A percentile compares a stretch with the other conserved stretches of the same genome.
phyloP scores from a whole-genome alignment of 139 green algal genomes.

The Haematococcus lacustris region DNA sequence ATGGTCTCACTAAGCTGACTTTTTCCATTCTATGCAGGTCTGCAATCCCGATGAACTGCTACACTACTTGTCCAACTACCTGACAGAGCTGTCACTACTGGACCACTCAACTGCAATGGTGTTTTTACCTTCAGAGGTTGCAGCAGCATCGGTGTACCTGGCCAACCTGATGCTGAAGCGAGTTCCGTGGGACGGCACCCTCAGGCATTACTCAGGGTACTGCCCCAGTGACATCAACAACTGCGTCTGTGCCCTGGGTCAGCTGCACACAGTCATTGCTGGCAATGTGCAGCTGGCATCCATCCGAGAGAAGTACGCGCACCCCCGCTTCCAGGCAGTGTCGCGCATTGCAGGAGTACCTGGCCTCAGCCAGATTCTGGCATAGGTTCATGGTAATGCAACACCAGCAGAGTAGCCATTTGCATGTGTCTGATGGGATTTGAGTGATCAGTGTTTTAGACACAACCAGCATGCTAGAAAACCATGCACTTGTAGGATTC shows the following conservation, averaged over 20 bases:
- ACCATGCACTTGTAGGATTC: too few relatives aligned
- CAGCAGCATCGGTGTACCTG: slow-evolving; percentile 71
- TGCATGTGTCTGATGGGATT: too few relatives aligned
- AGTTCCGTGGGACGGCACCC: slow-evolving; percentile 23
- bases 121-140: slow-evolving; percentile 74
- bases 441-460: too few relatives aligned
- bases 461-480: too few relatives aligned
- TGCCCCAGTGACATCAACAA: slow-evolving; percentile 16
- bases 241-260: slow-evolving; percentile 21
- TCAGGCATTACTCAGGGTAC: slow-evolving; percentile 39
- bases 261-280: slow-evolving; percentile 12
- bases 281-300: slow-evolving; percentile 5
- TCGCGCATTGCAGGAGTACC: too few relatives aligned
- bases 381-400: too few relatives aligned
- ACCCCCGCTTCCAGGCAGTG: slow-evolving; percentile 18
- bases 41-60: slow-evolving; percentile 44
- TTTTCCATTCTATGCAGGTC: too few relatives aligned
- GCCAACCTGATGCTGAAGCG: slow-evolving; percentile 53
- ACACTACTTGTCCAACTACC: slow-evolving; percentile 73
- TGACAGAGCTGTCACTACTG: slow-evolving; percentile 84
- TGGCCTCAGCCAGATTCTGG: too few relatives aligned
- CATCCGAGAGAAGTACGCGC: slow-evolving; percentile 23
- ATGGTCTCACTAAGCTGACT: too few relatives aligned
- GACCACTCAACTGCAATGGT: slow-evolving; percentile 75
- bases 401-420: too few relatives aligned